phyloP scores from a whole-genome alignment of 2,329 filamentous ascomycete genomes.

The Calonectria hawksworthii region DNA sequence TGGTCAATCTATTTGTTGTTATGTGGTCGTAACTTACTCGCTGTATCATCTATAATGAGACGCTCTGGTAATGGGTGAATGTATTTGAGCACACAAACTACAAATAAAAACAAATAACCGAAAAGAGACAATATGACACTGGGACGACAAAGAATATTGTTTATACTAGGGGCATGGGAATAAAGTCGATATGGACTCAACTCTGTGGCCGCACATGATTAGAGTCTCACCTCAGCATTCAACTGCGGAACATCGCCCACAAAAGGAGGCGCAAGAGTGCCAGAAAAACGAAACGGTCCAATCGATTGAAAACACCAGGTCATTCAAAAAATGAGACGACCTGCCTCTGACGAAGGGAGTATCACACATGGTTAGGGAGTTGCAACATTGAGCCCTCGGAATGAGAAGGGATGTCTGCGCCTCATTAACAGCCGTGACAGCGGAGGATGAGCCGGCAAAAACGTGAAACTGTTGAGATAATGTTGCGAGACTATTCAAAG shows the following conservation, averaged over 20 bases:
- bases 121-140: not conserved
- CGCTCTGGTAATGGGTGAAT: not conserved
- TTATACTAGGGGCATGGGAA: not conserved
- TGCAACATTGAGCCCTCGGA: not conserved
- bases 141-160: not conserved
- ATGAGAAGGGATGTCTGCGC: not conserved
- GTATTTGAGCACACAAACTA: not conserved
- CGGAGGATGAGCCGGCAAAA: no score
- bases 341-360: not conserved
- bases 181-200: no score
- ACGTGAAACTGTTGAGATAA: not conserved
- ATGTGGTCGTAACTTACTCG: not conserved
- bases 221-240: not conserved
- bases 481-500: not conserved
- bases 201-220: not conserved
- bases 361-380: no score
- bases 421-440: no score
- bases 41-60: not conserved
- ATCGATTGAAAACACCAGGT: not conserved
- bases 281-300: not conserved
- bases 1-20: not conserved
- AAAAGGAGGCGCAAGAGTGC: no score
- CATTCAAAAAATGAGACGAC: not conserved
- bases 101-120: not conserved
- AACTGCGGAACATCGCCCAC: no score